Percentiles rank a stretch among this genome's conserved stretches.
Conservation (phyloP, 495 filamentous ascomycete genomes). For the Hypoxylon fuscum region DNA sequence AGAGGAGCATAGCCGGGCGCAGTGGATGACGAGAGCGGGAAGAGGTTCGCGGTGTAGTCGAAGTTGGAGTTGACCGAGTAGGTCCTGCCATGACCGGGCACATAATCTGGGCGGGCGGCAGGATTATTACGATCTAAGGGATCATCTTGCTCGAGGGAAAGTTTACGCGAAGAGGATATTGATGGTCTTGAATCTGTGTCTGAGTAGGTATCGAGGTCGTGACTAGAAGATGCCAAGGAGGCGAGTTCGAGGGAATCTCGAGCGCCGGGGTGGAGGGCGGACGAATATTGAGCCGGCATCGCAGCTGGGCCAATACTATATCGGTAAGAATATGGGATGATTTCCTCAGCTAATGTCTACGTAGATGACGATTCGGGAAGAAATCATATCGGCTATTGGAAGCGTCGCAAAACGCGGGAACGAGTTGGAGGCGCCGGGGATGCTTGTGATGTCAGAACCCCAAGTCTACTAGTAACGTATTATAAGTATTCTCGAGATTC, state of each 20-base stretch:
- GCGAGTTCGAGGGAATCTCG: slow-evolving; percentile 97
- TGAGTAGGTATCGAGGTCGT: slow-evolving; percentile 62
- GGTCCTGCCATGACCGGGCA: slow-evolving; percentile 67
- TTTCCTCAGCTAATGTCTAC: slow-evolving; percentile 25
- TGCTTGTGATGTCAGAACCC: slow-evolving; percentile 30
- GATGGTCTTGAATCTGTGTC: slow-evolving; percentile 80
- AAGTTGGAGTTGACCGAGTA: slow-evolving; percentile 93
- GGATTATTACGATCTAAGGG: slow-evolving; percentile 71
- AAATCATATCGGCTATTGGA: slow-evolving; percentile 33
- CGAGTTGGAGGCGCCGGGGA: slow-evolving; percentile 1
- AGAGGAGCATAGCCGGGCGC: slow-evolving; percentile 81
- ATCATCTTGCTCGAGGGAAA: slow-evolving; percentile 88
- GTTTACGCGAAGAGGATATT: slow-evolving; percentile 87
- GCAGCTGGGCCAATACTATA: slow-evolving; percentile 30
- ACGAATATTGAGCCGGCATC: slow-evolving; percentile 58
- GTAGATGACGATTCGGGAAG: slow-evolving; percentile 12
- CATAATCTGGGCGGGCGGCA: slow-evolving; percentile 56
- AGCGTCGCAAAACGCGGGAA: slow-evolving; percentile 11
- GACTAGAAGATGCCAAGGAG: slow-evolving; percentile 86
- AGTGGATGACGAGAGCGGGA: slow-evolving; percentile 88
- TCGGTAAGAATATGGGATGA: slow-evolving; percentile 6
- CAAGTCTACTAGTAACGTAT: slow-evolving; percentile 16
- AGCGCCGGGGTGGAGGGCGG: slow-evolving; percentile 56
- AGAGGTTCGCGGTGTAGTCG: slow-evolving; percentile 89
- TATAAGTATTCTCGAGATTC: slow-evolving; percentile 2